These are phyloP conservation scores for Ormosia semicastrata DNA, from an alignment of 306 rosid species.

Conservation along the genomic window DNA sequence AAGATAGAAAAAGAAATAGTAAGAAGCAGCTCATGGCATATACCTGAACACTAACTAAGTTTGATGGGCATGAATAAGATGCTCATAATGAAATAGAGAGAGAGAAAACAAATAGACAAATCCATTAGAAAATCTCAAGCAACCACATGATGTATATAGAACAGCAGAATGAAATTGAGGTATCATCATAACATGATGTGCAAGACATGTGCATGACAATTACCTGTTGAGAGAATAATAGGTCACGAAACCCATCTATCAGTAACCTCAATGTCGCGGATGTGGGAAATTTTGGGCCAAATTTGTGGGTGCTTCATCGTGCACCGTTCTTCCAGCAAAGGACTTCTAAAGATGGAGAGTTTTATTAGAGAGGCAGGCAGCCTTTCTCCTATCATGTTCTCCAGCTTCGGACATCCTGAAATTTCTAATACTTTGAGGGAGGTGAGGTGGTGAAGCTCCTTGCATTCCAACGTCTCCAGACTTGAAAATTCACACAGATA, in stretches of 20 bases:
- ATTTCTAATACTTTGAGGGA: not conserved
- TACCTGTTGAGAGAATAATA: not conserved
- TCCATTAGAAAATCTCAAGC: no score
- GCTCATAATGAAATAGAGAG: not conserved
- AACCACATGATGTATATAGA: no score
- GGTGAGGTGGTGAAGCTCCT: not conserved
- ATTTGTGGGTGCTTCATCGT: not conserved
- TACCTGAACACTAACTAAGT: not conserved
- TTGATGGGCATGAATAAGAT: not conserved
- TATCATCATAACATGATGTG: no score
- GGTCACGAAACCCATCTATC: not conserved
- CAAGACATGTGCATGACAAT: not conserved
- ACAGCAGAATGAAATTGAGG: no score
- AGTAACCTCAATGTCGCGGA: not conserved
- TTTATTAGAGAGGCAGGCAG: not conserved
- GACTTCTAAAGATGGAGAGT: rapidly evolving
- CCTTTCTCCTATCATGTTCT: not conserved
- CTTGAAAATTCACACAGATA: rapidly evolving
- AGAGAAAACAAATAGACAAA: no score
- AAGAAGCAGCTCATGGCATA: no score
- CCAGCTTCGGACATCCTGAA: rapidly evolving
- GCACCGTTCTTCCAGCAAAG: not conserved
- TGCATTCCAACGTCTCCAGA: not conserved
- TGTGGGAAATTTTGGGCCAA: conserved; percentile 19
- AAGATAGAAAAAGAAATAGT: no score